Evolutionary conservation across 2,329 filamentous ascomycete genomes (phyloP), one percentile per base, ranked within the genome.

Genomic region (Aspergillus sp.): DNA sequence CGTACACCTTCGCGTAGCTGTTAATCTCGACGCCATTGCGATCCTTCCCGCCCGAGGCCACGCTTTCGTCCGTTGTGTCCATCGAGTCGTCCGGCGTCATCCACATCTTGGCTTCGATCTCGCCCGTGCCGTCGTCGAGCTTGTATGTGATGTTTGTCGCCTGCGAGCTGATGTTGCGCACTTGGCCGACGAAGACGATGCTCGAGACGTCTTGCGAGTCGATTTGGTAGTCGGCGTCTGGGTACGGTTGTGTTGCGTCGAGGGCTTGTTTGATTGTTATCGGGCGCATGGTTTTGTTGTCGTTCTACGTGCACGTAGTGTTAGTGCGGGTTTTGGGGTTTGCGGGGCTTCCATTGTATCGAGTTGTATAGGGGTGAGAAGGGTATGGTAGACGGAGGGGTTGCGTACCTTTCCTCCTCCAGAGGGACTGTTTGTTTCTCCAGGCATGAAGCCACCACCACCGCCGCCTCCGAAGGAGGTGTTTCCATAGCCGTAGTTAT

Each of bases 181-280:
- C 89, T 83, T 97, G 94, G 56, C 92, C 95, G 63, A 99, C 87
- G 68, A 98, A 89, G 31, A 91, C 94, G 64, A 96, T 82, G 81
- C 94, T 85, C 47, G 88, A 89, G 64, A 93, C 82, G 66, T 90
- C 85, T 51, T 83, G 79, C 66, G 88, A 89, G 79, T 98, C 95
- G 71, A 98, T 91, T 66, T 88, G 88, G 84, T 96, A 95, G 41
- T 92, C 89, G 59, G 88, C 87, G 62, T 89, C 87, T 2, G 88
- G 87, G 75, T 91, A 89, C 45, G 89, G 86, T 78, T 92, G 89
- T 66, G 90, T 85, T 66, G 92, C 91, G 66, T 96, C 92, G 73
- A 93, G 82, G 61, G 97, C 86, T 80, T 99, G 95, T 79, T 97
- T 97, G 80, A 98, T 92, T 11, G 95, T 99, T 51, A 97, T 91